Evolutionary conservation across 2,329 filamentous ascomycete species (phyloP).

Genomic region (Aspergillus pseudoterreus): DNA sequence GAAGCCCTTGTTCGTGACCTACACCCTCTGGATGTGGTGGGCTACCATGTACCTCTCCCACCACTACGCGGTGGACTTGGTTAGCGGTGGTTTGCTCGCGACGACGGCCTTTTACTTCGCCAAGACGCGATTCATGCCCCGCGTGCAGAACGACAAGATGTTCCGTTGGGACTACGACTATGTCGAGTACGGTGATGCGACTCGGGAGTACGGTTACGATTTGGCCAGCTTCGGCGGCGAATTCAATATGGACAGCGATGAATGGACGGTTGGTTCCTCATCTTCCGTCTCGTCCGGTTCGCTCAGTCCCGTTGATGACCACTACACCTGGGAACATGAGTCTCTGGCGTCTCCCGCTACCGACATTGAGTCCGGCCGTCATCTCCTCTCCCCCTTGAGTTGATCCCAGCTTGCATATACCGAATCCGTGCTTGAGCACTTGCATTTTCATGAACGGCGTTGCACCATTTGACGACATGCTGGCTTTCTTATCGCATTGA

Average conservation of each 20-base stretch:
- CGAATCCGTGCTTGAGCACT: constrained; percentile 15
- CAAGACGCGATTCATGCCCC: constrained; percentile 75
- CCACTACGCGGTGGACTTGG: constrained; percentile 92
- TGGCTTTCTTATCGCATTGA: constrained; percentile 35
- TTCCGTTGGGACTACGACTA: constrained; percentile 96
- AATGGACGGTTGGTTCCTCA: constrained; percentile 85
- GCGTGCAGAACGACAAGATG: constrained; percentile 76
- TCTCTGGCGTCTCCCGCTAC: constrained; percentile 32
- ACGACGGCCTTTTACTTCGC: constrained; percentile 78
- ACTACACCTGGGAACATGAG: constrained; percentile 45
- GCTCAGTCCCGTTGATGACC: constrained; percentile 60
- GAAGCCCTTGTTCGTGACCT: constrained; percentile 73
- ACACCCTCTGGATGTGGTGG: constrained; percentile 95
- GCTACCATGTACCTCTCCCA: constrained; percentile 97
- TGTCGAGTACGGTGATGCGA: constrained; percentile 72
- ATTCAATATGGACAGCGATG: constrained; percentile 67
- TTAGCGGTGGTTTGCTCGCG: constrained; percentile 76
- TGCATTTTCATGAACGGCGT: constrained; percentile 34
- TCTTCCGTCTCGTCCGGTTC: constrained; percentile 68
- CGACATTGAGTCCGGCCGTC: constrained; percentile 39
- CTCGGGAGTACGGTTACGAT: constrained; percentile 50
- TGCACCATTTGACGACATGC: constrained; percentile 35
- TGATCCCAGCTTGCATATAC: constrained; percentile 19
- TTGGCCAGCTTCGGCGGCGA: constrained; percentile 56
- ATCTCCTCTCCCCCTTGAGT: constrained; percentile 20